phyloP scores from a whole-genome alignment of 768 basidiomycete species.

The Daedaleopsis sinensis region DNA sequence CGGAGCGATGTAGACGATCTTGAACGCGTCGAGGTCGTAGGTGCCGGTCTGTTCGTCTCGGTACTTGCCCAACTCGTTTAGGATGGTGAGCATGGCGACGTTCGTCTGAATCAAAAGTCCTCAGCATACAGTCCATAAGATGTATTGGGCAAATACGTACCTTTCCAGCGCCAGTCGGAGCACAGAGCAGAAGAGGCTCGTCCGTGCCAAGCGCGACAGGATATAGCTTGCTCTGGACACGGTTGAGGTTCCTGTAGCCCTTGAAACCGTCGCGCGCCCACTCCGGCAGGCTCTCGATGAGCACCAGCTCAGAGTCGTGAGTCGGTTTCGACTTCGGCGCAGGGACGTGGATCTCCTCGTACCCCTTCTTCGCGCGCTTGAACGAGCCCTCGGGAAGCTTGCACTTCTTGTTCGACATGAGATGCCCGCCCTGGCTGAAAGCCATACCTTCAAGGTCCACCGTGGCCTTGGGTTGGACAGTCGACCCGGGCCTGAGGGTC shows the following conservation, averaged over 20 bases:
- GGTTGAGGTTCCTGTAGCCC: constrained; percentile 78
- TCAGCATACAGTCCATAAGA: neutral
- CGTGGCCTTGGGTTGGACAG: constrained; percentile 79
- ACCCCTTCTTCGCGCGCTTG: constrained; percentile 95
- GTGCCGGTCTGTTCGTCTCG: constrained; percentile 79
- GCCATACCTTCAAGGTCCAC: constrained; percentile 93
- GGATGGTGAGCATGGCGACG: constrained; percentile 93
- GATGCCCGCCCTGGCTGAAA: constrained; percentile 94
- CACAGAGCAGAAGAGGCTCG: constrained; percentile 93
- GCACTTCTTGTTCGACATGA: constrained; percentile 99
- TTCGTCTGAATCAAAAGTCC: constrained; percentile 70
- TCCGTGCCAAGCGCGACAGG: constrained; percentile 94
- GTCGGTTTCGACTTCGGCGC: constrained; percentile 80
- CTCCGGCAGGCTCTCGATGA: constrained; percentile 69
- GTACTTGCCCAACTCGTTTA: constrained; percentile 88
- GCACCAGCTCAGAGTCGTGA: constrained; percentile 68
- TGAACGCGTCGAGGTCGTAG: constrained; percentile 89
- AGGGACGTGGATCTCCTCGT: constrained; percentile 97
- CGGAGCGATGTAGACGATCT: constrained; percentile 96
- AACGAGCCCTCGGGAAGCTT: constrained; percentile 97
- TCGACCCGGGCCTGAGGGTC: constrained; percentile 85
- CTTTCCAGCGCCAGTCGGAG: constrained; percentile 98
- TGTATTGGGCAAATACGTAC: constrained; percentile 45
- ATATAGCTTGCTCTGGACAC: constrained; percentile 91
- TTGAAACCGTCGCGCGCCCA: constrained; percentile 91